Evolutionary conservation across 1,284 basidiomycete genomes (phyloP).

Genomic region (Exsudoporus floridanus): DNA sequence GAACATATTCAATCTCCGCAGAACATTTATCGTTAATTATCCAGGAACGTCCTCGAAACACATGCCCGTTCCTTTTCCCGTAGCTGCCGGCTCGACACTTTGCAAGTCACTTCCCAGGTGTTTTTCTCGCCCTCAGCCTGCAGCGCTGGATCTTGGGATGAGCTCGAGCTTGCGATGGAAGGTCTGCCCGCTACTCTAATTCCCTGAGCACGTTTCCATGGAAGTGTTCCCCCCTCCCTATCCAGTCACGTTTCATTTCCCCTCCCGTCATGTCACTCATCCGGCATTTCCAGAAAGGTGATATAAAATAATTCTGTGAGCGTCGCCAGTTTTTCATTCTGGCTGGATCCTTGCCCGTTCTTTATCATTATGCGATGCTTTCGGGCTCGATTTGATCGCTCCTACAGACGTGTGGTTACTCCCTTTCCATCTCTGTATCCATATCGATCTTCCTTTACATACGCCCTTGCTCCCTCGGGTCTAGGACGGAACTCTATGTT

Average conservation of each 20-base stretch:
- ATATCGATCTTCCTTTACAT: constrained; percentile 35
- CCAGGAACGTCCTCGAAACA: constrained; percentile 36
- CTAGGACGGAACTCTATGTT: constrained; percentile 33
- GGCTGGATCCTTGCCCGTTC: constrained; percentile 16
- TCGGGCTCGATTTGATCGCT: constrained; percentile 34
- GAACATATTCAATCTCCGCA: constrained; percentile 37
- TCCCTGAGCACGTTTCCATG: constrained; percentile 24
- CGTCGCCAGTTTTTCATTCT: constrained; percentile 31
- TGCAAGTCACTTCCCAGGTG: constrained; percentile 20
- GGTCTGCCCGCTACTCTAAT: neutral
- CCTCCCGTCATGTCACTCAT: constrained; percentile 11
- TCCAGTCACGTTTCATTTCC: constrained; percentile 26
- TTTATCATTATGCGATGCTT: constrained; percentile 35
- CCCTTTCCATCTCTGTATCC: constrained; percentile 24
- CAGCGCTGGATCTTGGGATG: neutral
- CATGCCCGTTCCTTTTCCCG: constrained; percentile 24
- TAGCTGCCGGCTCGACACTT: constrained; percentile 22
- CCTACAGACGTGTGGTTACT: constrained; percentile 22
- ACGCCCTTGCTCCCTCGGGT: constrained; percentile 28
- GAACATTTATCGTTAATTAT: constrained; percentile 32
- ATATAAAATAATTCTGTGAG: constrained; percentile 37
- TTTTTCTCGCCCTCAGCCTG: constrained; percentile 2
- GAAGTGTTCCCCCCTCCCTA: constrained; percentile 15
- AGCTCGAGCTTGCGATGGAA: neutral
- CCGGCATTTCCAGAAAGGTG: constrained; percentile 35